Conservation (phyloP, 2,329 filamentous ascomycete species). For the Fusarium lyarnte region DNA sequence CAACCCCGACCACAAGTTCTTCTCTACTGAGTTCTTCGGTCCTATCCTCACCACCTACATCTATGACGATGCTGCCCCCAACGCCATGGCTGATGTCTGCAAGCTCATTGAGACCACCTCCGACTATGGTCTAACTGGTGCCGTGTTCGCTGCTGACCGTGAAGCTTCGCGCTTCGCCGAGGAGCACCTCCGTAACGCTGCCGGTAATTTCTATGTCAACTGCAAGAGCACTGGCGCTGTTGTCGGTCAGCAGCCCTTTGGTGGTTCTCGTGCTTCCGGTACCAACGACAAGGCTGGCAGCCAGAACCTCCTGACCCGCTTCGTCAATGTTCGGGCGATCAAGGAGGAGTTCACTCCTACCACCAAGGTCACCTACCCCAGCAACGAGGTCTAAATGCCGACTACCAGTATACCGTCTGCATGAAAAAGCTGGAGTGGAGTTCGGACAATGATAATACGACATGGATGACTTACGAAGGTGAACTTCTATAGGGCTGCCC, state of each 20-base stretch:
- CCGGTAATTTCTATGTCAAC: slow-evolving; percentile 89
- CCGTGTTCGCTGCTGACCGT: slow-evolving; percentile 78
- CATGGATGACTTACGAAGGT: slow-evolving; percentile 17
- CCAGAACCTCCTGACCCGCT: slow-evolving; percentile 69
- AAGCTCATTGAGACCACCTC: slow-evolving; percentile 74
- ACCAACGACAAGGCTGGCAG: slow-evolving; percentile 81
- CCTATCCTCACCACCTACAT: slow-evolving; percentile 79
- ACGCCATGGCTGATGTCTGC: slow-evolving; percentile 68
- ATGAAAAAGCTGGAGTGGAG: background rate
- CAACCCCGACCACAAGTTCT: slow-evolving; percentile 77
- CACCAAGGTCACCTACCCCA: slow-evolving; percentile 73
- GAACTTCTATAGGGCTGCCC: slow-evolving; percentile 1
- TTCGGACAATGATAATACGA: slow-evolving; percentile 12
- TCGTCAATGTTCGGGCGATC: slow-evolving; percentile 73
- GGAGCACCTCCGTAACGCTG: slow-evolving; percentile 74
- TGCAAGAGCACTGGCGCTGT: slow-evolving; percentile 82
- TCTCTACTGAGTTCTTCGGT: slow-evolving; percentile 84
- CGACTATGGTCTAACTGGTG: slow-evolving; percentile 81
- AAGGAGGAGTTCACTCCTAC: slow-evolving; percentile 80
- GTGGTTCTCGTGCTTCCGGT: slow-evolving; percentile 72
- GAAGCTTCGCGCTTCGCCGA: slow-evolving; percentile 73
- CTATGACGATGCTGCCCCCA: slow-evolving; percentile 73
- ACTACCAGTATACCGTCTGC: background rate
- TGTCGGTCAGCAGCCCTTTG: slow-evolving; percentile 78
- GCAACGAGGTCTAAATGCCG: slow-evolving; percentile 68